Evolutionary conservation across 441 rosid genomes (phyloP).

Genomic region (Populus trichocarpa): DNA sequence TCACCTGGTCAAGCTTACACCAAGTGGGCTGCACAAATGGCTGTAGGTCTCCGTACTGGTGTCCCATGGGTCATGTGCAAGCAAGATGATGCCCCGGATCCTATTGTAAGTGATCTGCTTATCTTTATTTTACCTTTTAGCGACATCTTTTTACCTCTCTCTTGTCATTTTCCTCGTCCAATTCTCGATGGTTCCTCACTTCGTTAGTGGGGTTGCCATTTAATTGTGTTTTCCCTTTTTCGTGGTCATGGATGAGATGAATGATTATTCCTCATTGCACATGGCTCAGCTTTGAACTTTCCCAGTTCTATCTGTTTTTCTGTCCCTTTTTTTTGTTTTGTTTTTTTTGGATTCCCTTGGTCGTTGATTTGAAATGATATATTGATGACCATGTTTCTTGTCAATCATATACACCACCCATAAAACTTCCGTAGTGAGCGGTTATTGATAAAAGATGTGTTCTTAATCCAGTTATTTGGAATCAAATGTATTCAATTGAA

Average conservation of each 20-base stretch:
- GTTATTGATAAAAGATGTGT: constrained; percentile 17
- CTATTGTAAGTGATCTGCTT: constrained; percentile 53
- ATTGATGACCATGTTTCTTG: constrained; percentile 15
- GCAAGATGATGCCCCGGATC: constrained; percentile 98
- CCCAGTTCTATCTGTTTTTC: constrained; percentile 19
- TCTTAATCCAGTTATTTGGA: constrained; percentile 13
- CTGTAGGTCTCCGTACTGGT: constrained; percentile 85
- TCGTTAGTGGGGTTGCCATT: constrained; percentile 30
- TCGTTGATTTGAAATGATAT: neutral
- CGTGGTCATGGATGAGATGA: constrained; percentile 27
- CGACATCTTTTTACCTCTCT: constrained; percentile 6
- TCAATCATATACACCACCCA: constrained; percentile 12
- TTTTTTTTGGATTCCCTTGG: constrained; percentile 8
- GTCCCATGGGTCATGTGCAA: constrained; percentile 99
- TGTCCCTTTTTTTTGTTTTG: constrained; percentile 10
- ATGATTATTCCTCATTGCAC: constrained; percentile 32
- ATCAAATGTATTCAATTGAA: neutral
- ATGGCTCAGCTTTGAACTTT: constrained; percentile 29
- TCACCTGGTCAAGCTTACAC: constrained; percentile 65
- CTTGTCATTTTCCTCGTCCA: constrained; percentile 14
- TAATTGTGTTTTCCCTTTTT: constrained; percentile 15
- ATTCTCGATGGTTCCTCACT: neutral
- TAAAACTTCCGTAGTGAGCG: neutral
- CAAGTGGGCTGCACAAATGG: constrained; percentile 95
- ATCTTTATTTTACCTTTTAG: constrained; percentile 2